Evolutionary conservation across 495 filamentous ascomycete genomes (phyloP).

Genomic region (Talaromyces trachyspermus): DNA sequence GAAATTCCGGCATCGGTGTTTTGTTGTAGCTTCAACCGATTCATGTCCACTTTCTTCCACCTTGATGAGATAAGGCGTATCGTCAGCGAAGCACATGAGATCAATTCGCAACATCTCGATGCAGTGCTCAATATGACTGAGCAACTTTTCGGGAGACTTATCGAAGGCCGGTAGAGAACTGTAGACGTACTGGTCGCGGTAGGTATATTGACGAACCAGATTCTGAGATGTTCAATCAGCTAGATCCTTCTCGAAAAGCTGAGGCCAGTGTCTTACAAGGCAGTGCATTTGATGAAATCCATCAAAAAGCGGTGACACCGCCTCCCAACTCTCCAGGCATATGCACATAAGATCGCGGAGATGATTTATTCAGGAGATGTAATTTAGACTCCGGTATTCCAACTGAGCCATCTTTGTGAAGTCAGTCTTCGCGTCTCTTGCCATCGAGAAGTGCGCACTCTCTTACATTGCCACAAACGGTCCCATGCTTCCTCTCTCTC

Average conservation of each 20-base stretch:
- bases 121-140: neutral
- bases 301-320: neutral
- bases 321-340: neutral
- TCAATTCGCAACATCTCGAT: neutral
- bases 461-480: neutral
- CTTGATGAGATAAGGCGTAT: neutral
- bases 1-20: neutral
- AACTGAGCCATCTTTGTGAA: neutral
- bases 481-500: neutral
- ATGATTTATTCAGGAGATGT: neutral
- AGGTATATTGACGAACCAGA: neutral
- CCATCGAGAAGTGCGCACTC: neutral
- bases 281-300: neutral
- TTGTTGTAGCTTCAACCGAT: neutral
- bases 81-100: neutral
- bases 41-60: neutral
- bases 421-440: neutral
- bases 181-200: neutral
- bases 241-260: neutral
- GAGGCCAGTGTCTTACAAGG: neutral
- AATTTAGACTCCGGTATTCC: neutral
- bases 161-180: neutral
- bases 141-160: neutral
- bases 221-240: neutral
- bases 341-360: neutral